These are phyloP conservation scores for Pseudopyrenochaeta lycopersici DNA, from an alignment of 2,329 filamentous ascomycete genomes.

Conservation along the genomic window DNA sequence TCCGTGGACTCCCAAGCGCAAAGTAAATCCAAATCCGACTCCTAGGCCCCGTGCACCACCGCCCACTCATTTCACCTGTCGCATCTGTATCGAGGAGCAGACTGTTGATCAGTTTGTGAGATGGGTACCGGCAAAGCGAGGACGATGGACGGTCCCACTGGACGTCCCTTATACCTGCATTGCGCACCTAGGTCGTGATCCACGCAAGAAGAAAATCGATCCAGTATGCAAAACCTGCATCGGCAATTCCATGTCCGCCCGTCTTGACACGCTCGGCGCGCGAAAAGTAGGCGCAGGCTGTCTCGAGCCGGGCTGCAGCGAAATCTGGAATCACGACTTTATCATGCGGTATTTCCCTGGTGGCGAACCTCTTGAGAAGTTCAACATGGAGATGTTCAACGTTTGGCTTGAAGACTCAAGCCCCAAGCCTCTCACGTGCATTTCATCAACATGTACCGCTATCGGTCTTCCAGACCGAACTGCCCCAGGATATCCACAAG, in stretches of 20 bases:
- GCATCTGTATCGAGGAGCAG: slow-evolving; percentile 31
- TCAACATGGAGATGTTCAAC: slow-evolving; percentile 34
- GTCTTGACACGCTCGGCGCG: slow-evolving; percentile 31
- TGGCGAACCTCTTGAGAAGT: slow-evolving; percentile 24
- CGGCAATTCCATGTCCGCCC: slow-evolving; percentile 27
- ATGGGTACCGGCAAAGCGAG: slow-evolving; percentile 20
- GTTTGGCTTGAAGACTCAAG: slow-evolving; percentile 25
- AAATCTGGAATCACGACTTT: slow-evolving; percentile 25
- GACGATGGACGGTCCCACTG: neutral
- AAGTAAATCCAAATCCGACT: slow-evolving; percentile 16
- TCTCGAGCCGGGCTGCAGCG: slow-evolving; percentile 30
- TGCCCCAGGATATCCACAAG: slow-evolving; percentile 35
- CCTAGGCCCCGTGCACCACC: slow-evolving; percentile 14
- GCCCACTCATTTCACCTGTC: slow-evolving; percentile 32
- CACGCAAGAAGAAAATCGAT: slow-evolving; percentile 25
- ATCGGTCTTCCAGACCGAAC: slow-evolving; percentile 22
- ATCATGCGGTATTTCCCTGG: slow-evolving; percentile 31
- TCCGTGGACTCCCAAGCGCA: slow-evolving; percentile 33
- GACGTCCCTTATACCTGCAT: slow-evolving; percentile 33
- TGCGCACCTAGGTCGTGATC: slow-evolving; percentile 29
- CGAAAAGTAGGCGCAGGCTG: slow-evolving; percentile 28
- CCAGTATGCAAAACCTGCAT: slow-evolving; percentile 42
- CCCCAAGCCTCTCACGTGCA: slow-evolving; percentile 22
- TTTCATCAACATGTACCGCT: slow-evolving; percentile 18
- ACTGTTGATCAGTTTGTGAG: slow-evolving; percentile 23